These are phyloP conservation scores for Podospora appendiculata DNA, from an alignment of 495 filamentous ascomycete species.

Conservation along the genomic window DNA sequence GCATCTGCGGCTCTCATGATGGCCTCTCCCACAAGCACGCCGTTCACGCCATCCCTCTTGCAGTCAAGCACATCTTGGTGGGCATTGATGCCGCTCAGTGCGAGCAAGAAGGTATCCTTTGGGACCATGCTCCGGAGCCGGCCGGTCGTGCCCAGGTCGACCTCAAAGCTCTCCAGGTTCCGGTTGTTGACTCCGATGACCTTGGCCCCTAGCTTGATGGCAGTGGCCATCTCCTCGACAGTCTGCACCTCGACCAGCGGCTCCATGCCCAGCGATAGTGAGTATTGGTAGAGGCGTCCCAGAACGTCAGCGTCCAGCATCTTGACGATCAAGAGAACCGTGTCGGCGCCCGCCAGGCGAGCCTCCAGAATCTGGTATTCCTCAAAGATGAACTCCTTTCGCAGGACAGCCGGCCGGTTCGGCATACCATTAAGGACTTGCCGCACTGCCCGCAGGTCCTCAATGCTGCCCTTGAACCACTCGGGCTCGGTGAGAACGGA, in stretches of 20 bases:
- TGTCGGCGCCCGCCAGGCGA: conserved; percentile 87
- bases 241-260: conserved; percentile 96
- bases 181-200: conserved; percentile 98
- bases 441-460: conserved; percentile 83
- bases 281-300: conserved; percentile 76
- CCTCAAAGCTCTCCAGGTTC: conserved; percentile 91
- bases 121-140: conserved; percentile 81
- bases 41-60: conserved; percentile 80
- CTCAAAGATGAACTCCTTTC: conserved; percentile 97
- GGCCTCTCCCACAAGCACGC: conserved; percentile 90
- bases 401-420: conserved; percentile 81
- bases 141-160: conserved; percentile 90
- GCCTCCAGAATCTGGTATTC: conserved; percentile 98
- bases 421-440: conserved; percentile 83
- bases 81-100: conserved; percentile 87
- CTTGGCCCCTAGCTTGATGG: conserved; percentile 79
- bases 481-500: conserved; percentile 96
- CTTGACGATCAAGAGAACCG: conserved; percentile 93
- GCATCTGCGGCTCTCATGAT: conserved; percentile 88
- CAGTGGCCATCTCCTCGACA: conserved; percentile 81
- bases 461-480: conserved; percentile 97
- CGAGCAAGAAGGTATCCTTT: conserved; percentile 81
- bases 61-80: conserved; percentile 88
- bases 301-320: conserved; percentile 81
- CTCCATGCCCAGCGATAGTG: conserved; percentile 89